A percentile compares a stretch with the other conserved stretches of the same genome.
These are phyloP conservation scores for Russula emetica DNA, from an alignment of 768 basidiomycete genomes.

Conservation along the genomic window DNA sequence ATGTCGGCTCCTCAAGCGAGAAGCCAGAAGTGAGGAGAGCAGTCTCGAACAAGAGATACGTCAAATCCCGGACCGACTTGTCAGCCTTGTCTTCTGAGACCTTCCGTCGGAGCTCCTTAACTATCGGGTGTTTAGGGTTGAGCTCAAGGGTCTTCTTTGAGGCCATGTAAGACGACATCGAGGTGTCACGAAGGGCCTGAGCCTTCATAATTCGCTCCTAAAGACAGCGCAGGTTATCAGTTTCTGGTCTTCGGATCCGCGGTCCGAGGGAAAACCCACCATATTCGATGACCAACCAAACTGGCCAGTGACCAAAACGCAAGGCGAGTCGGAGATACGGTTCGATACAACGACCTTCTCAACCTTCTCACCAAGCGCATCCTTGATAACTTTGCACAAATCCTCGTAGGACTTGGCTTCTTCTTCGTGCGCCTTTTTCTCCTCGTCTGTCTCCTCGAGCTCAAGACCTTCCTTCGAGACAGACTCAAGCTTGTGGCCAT, in stretches of 20 bases:
- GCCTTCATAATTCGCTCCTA: conserved; percentile 99
- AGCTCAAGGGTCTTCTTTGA: conserved; percentile 98
- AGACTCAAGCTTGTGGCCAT: conserved; percentile 94
- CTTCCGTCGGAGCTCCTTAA: conserved; percentile 95
- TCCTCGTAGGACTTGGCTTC: conserved; percentile 80
- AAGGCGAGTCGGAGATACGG: conserved; percentile 95
- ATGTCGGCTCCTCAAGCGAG: conserved; percentile 90
- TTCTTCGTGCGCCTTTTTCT: conserved; percentile 87
- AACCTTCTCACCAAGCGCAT: conserved; percentile 97
- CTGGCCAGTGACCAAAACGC: conserved; percentile 95
- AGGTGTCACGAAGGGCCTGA: conserved; percentile 92
- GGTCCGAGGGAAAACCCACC: conserved; percentile 43
- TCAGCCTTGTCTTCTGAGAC: conserved; percentile 96
- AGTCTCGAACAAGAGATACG: conserved; percentile 94
- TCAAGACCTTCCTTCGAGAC: conserved; percentile 99
- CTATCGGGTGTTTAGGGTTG: conserved; percentile 86
- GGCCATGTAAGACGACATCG: conserved; percentile 99
- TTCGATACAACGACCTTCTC: conserved; percentile 99
- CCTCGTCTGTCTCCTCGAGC: conserved; percentile 97
- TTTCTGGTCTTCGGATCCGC: background rate
- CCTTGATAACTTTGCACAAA: conserved; percentile 93
- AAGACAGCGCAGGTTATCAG: conserved; percentile 5
- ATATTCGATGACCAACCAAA: conserved; percentile 99
- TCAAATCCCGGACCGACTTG: conserved; percentile 97
- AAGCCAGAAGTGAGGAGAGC: conserved; percentile 94